These are phyloP conservation scores for Paramecium sonneborni DNA, from an alignment of 73 alveolate species.

Conservation along the genomic window DNA sequence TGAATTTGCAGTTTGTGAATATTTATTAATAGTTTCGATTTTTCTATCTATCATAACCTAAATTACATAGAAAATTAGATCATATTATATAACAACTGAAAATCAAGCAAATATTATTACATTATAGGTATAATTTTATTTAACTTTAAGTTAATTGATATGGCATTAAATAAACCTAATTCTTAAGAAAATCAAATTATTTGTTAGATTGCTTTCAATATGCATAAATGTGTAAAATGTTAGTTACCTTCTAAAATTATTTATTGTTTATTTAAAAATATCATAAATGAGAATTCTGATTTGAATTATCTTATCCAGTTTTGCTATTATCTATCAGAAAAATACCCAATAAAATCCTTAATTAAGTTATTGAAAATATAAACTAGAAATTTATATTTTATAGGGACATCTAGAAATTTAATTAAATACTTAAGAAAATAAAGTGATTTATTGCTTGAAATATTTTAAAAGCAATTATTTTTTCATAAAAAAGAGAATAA, in stretches of 20 bases:
- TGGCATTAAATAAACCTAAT: neutral
- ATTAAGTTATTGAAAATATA: neutral
- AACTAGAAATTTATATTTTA: neutral
- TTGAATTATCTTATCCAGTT: neutral
- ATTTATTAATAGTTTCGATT: neutral
- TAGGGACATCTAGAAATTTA: neutral
- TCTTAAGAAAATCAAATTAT: neutral
- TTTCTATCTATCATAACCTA: neutral
- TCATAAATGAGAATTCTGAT: neutral
- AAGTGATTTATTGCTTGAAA: neutral
- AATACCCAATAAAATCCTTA: neutral
- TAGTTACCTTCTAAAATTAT: neutral
- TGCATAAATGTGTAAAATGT: neutral
- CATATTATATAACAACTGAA: neutral
- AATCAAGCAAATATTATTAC: neutral
- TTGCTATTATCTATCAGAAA: neutral
- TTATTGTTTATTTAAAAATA: neutral
- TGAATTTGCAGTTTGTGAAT: neutral
- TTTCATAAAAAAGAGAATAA: neutral
- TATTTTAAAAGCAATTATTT: neutral
- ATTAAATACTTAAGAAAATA: neutral
- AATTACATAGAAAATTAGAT: neutral
- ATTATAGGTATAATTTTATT: neutral
- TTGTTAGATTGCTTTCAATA: neutral
- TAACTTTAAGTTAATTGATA: neutral